These are phyloP conservation scores for Lichtheimia hyalospora DNA, from an alignment of 371 early-diverging fungal species.

Conservation along the genomic window DNA sequence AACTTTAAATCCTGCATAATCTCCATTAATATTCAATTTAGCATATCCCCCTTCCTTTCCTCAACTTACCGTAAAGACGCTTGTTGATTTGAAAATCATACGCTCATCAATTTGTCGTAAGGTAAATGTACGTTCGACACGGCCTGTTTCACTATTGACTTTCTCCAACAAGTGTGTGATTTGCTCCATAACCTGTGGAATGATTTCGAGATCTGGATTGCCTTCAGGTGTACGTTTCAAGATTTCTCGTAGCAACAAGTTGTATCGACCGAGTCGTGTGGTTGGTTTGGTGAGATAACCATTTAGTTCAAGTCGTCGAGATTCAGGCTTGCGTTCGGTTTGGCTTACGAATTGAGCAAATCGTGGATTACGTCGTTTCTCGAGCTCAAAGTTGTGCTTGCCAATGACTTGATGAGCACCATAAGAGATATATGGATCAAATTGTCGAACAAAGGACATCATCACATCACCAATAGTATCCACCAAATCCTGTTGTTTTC, in stretches of 20 bases:
- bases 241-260: conserved; percentile 79
- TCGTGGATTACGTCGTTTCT: conserved; percentile 61
- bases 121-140: conserved; percentile 76
- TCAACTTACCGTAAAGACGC: conserved; percentile 25
- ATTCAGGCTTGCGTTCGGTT: conserved; percentile 70
- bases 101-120: conserved; percentile 43
- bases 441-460: conserved; percentile 62
- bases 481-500: conserved; percentile 72
- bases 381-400: conserved; percentile 77
- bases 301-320: conserved; percentile 76
- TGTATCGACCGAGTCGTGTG: conserved; percentile 86
- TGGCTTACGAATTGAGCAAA: conserved; percentile 72
- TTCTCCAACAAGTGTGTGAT: conserved; percentile 70
- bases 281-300: conserved; percentile 85
- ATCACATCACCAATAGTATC: conserved; percentile 86
- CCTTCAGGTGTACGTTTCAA: conserved; percentile 77
- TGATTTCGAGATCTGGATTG: conserved; percentile 70
- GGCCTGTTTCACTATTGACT: conserved; percentile 85
- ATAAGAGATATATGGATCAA: conserved; percentile 83
- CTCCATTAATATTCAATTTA: background rate
- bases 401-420: conserved; percentile 86
- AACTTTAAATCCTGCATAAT: conserved; percentile 70
- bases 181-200: conserved; percentile 61
- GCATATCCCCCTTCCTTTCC: conserved; percentile 13
- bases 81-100: conserved; percentile 26